Evolutionary conservation across 306 rosid species (phyloP).

Genomic region (Rubus idaeus): DNA sequence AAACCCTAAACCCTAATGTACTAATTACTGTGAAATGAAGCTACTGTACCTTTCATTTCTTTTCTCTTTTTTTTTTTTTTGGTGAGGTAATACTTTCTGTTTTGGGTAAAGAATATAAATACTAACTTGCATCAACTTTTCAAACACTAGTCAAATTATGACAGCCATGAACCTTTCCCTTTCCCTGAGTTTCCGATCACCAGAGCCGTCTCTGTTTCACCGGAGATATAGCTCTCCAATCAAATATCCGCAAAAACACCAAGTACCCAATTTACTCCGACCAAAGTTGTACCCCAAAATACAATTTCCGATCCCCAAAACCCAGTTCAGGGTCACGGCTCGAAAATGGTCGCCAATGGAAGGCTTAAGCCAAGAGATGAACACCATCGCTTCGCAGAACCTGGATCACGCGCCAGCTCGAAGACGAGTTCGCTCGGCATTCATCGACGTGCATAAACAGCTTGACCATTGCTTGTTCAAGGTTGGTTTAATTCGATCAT

Average conservation of each 20-base stretch:
- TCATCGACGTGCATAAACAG: constrained; percentile 45
- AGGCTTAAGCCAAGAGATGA: constrained; percentile 52
- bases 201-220: constrained; percentile 23
- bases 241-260: constrained; percentile 19
- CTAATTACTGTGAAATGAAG: background rate
- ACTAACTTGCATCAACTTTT: background rate
- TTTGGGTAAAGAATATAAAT: background rate
- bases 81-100: no score
- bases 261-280: constrained; percentile 18
- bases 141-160: background rate
- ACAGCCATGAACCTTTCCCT: constrained; percentile 25
- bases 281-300: constrained; percentile 6
- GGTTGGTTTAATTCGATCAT: constrained; percentile 35
- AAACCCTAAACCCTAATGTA: background rate
- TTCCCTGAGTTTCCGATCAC: constrained; percentile 12
- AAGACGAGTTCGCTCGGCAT: constrained; percentile 62
- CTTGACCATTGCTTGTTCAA: constrained; percentile 75
- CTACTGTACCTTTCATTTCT: no score
- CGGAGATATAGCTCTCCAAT: constrained; percentile 25
- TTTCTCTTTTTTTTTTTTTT: no score
- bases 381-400: constrained; percentile 52
- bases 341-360: constrained; percentile 40
- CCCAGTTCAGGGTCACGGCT: constrained; percentile 33
- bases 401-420: constrained; percentile 64
- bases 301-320: background rate